phyloP scores from a whole-genome alignment of 768 basidiomycete genomes.

The Dentipellis fragilis region DNA sequence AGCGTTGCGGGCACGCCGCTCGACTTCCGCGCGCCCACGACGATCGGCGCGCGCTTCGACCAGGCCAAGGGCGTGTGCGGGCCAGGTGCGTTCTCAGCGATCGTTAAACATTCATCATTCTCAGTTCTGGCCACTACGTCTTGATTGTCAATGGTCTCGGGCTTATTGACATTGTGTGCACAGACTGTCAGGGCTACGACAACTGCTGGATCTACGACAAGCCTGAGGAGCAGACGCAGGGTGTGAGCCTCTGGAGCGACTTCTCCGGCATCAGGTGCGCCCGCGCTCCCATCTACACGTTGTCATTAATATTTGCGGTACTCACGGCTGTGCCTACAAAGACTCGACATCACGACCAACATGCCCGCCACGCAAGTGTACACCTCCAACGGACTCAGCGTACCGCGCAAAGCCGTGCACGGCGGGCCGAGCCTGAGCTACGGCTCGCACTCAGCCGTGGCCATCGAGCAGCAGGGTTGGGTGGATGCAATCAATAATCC shows the following conservation, averaged over 20 bases:
- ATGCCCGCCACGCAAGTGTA: constrained; percentile 39
- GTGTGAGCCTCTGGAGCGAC: constrained; percentile 33
- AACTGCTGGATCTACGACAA: constrained; percentile 37
- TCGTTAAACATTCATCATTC: not conserved
- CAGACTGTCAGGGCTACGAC: constrained; percentile 37
- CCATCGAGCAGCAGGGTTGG: constrained; percentile 33
- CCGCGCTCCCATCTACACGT: constrained; percentile 5
- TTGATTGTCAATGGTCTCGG: not conserved
- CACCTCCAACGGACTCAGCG: constrained; percentile 30
- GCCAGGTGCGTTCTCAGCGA: constrained; percentile 19
- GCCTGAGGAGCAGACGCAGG: constrained; percentile 18
- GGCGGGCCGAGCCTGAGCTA: constrained; percentile 29
- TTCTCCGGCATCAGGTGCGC: constrained; percentile 33
- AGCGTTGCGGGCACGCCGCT: constrained; percentile 27
- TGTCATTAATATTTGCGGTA: not conserved
- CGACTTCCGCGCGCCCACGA: constrained; percentile 33
- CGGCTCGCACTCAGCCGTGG: constrained; percentile 30
- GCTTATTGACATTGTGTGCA: not conserved
- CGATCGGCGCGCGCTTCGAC: constrained; percentile 28
- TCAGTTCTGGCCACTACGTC: constrained; percentile 4
- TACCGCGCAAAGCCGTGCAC: constrained; percentile 33
- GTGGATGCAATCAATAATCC: constrained; percentile 43
- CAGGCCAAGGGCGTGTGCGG: constrained; percentile 27
- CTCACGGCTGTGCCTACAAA: not conserved
- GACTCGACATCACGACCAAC: constrained; percentile 34